Percentiles rank a stretch among this genome's conserved stretches.
Conservation (phyloP, 2,329 filamentous ascomycete species). For the Diaporthe velutina region DNA sequence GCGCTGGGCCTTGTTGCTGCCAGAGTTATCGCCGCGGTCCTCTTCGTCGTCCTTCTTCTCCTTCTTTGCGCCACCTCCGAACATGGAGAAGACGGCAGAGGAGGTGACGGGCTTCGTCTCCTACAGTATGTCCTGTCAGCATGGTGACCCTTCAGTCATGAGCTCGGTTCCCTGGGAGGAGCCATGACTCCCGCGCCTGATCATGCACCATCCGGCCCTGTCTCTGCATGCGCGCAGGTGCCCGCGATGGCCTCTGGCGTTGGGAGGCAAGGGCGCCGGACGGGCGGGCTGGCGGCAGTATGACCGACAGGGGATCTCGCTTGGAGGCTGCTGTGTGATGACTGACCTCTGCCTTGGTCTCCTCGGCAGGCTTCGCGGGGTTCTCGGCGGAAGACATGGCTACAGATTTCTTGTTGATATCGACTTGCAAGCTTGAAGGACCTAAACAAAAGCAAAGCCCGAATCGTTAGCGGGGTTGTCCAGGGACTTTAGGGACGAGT, state of each 20-base stretch:
- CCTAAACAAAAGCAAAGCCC: conserved; percentile 38
- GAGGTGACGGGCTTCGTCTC: conserved; percentile 61
- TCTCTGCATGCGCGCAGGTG: background rate
- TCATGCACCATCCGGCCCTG: background rate
- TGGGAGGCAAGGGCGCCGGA: conserved; percentile 4
- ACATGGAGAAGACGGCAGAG: conserved; percentile 94
- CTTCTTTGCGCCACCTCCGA: conserved; percentile 97
- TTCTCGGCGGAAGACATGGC: conserved; percentile 52
- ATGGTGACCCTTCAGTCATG: background rate
- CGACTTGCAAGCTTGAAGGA: conserved; percentile 27
- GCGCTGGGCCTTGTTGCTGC: conserved; percentile 85
- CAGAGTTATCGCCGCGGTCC: conserved; percentile 87
- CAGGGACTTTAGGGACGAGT: background rate
- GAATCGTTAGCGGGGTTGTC: conserved; percentile 36
- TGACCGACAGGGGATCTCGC: background rate
- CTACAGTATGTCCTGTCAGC: conserved; percentile 2
- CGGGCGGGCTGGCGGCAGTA: background rate
- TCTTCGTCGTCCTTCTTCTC: conserved; percentile 90
- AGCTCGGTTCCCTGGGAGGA: background rate
- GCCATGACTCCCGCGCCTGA: background rate
- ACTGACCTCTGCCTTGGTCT: conserved; percentile 46
- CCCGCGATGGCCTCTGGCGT: background rate
- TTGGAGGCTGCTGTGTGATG: background rate
- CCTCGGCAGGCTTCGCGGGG: conserved; percentile 50
- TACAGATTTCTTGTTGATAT: conserved; percentile 28